These are phyloP conservation scores for Plectosphaerella cucumerina DNA, from an alignment of 2,329 filamentous ascomycete species.

Conservation along the genomic window DNA sequence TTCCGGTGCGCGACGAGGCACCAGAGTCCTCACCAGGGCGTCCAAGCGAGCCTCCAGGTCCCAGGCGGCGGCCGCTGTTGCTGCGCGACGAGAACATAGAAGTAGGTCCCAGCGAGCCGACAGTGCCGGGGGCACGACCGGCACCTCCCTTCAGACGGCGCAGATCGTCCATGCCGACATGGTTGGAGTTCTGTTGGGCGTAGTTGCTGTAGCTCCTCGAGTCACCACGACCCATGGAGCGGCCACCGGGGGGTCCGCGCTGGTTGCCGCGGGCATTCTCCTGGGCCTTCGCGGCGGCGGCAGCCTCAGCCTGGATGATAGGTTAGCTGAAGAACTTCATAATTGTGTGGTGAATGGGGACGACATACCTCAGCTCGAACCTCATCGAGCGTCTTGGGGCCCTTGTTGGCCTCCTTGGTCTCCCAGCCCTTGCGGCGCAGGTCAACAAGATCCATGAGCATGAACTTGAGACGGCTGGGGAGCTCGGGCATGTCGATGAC, in stretches of 20 bases:
- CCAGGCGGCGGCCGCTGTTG: slow-evolving; percentile 81
- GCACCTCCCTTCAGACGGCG: slow-evolving; percentile 67
- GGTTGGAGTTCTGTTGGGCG: slow-evolving; percentile 72
- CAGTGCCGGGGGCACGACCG: slow-evolving; percentile 57
- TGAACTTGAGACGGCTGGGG: slow-evolving; percentile 86
- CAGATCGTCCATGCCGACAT: slow-evolving; percentile 87
- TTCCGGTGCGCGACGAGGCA: slow-evolving; percentile 83
- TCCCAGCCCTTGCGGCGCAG: slow-evolving; percentile 73
- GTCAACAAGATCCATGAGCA: slow-evolving; percentile 93
- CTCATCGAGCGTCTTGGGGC: slow-evolving; percentile 93
- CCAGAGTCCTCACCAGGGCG: slow-evolving; percentile 80
- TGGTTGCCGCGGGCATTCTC: slow-evolving; percentile 61
- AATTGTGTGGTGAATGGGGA: not conserved
- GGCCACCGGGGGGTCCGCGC: slow-evolving; percentile 64
- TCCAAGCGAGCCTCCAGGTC: slow-evolving; percentile 67
- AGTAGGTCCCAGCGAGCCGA: slow-evolving; percentile 70
- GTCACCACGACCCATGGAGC: slow-evolving; percentile 77
- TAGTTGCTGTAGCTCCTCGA: slow-evolving; percentile 75
- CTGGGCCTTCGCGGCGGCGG: slow-evolving; percentile 74
- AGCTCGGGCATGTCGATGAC: slow-evolving; percentile 79
- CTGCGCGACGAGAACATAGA: slow-evolving; percentile 87
- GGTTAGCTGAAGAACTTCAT: slow-evolving; percentile 13
- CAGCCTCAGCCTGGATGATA: slow-evolving; percentile 57
- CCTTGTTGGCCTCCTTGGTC: slow-evolving; percentile 88
- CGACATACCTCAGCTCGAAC: slow-evolving; percentile 71